These are phyloP conservation scores for Silene coronaria DNA, from an alignment of 179 eudicot species.

Conservation along the genomic window DNA sequence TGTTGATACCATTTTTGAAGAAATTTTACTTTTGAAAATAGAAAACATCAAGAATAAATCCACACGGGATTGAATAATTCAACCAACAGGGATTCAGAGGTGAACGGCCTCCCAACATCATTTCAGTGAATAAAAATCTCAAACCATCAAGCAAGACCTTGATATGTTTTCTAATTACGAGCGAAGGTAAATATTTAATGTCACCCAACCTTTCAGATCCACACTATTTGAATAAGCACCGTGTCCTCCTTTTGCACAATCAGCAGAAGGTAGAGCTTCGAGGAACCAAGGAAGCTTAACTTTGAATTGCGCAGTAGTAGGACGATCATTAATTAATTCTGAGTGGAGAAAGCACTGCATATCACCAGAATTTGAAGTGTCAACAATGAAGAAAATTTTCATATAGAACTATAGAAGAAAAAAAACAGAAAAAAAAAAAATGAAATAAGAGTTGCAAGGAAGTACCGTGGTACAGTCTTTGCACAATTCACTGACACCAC, in stretches of 20 bases:
- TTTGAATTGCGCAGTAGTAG: constrained; percentile 72
- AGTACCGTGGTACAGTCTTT: constrained; percentile 96
- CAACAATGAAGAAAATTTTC: constrained; percentile 2
- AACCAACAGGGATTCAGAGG: background rate
- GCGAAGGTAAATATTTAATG: constrained; percentile 4
- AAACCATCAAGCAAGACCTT: background rate
- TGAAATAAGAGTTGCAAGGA: background rate
- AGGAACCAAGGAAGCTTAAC: constrained; percentile 99
- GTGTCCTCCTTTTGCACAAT: constrained; percentile 98
- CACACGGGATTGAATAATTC: background rate
- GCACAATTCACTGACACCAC: constrained; percentile 67
- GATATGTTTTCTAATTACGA: background rate
- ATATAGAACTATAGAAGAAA: background rate
- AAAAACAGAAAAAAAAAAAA: background rate
- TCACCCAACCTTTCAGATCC: constrained; percentile 55
- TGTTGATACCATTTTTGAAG: background rate
- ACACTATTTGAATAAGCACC: constrained; percentile 90
- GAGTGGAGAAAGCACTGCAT: constrained; percentile 90
- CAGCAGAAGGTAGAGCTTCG: constrained; percentile 76
- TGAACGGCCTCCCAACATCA: background rate
- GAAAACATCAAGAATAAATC: background rate
- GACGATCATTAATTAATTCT: constrained; percentile 75
- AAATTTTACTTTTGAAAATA: background rate
- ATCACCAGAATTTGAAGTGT: constrained; percentile 25
- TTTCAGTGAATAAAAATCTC: background rate